Percentiles rank a stretch among this genome's conserved stretches.
phyloP scores from a whole-genome alignment of 2,329 filamentous ascomycete species.

The Chaetomium sp. region DNA sequence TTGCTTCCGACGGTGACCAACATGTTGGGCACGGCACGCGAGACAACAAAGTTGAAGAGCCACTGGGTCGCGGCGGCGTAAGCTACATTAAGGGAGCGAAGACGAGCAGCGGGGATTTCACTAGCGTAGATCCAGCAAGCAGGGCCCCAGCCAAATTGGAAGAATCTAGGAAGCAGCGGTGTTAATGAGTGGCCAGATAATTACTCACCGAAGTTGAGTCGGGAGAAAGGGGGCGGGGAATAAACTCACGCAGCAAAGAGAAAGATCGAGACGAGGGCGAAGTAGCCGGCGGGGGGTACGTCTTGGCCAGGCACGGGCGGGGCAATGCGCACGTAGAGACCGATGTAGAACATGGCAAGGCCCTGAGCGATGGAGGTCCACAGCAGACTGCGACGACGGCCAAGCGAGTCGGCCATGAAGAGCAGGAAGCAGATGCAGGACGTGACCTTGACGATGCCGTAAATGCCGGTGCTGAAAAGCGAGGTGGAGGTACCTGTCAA shows the following conservation, averaged over 20 bases:
- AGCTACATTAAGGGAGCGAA: conserved; percentile 57
- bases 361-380: conserved; percentile 58
- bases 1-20: conserved; percentile 38
- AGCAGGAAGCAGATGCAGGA: conserved; percentile 53
- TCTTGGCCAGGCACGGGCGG: conserved; percentile 42
- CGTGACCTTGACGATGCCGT: conserved; percentile 56
- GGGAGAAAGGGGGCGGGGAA: background rate
- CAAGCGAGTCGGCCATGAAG: conserved; percentile 55
- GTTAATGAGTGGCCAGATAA: background rate
- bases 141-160: conserved; percentile 59
- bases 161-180: conserved; percentile 24
- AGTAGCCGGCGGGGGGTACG: conserved; percentile 56
- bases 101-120: conserved; percentile 58
- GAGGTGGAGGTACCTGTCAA: conserved; percentile 41
- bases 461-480: conserved; percentile 57
- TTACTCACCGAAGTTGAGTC: too few relatives aligned
- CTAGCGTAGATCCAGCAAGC: conserved; percentile 51
- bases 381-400: conserved; percentile 47
- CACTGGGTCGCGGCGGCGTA: conserved; percentile 61
- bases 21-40: conserved; percentile 58
- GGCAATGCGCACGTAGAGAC: conserved; percentile 54
- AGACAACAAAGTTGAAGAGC: conserved; percentile 65
- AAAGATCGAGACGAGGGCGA: conserved; percentile 60
- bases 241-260: conserved; percentile 43
- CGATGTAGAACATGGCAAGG: conserved; percentile 59